phyloP scores from a whole-genome alignment of 1,284 basidiomycete species.

The Austroboletus sp. region DNA sequence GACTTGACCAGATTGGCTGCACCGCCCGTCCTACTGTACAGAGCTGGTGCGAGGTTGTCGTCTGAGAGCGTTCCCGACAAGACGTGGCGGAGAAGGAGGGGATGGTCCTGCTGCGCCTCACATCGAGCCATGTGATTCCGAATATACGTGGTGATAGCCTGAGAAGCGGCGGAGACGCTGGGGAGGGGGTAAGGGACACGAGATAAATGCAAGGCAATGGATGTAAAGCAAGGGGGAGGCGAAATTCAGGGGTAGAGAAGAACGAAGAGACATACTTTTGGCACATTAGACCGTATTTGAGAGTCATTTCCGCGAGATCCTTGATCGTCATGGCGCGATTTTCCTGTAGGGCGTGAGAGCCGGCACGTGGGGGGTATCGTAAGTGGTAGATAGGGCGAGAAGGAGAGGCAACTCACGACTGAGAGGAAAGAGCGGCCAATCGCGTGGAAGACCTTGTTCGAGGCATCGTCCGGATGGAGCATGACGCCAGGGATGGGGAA shows the following conservation, averaged over 20 bases:
- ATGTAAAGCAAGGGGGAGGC: conserved; percentile 5
- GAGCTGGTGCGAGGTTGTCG: conserved; percentile 64
- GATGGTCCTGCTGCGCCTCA: conserved; percentile 61
- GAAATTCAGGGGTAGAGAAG: conserved; percentile 6
- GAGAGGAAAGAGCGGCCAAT: conserved; percentile 65
- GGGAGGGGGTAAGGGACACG: conserved; percentile 13
- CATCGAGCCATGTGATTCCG: conserved; percentile 64
- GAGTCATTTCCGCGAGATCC: conserved; percentile 65
- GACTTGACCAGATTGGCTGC: conserved; percentile 45
- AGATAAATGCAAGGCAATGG: conserved; percentile 13
- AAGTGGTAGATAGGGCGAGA: conserved; percentile 10
- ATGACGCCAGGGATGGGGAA: conserved; percentile 59
- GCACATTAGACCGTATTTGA: conserved; percentile 58
- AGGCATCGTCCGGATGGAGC: conserved; percentile 65
- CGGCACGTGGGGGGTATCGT: conserved; percentile 10
- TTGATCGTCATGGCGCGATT: conserved; percentile 79
- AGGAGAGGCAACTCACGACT: conserved; percentile 46
- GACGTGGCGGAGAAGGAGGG: conserved; percentile 62
- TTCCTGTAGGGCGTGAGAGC: conserved; percentile 38
- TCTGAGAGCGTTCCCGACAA: conserved; percentile 64
- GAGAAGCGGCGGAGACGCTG: conserved; percentile 67
- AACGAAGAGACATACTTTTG: conserved; percentile 53
- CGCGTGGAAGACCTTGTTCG: conserved; percentile 61
- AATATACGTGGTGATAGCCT: conserved; percentile 73
- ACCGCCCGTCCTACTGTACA: conserved; percentile 63